phyloP scores from a whole-genome alignment of 176 grass and related monocot genomes.

The Otatea glauca region DNA sequence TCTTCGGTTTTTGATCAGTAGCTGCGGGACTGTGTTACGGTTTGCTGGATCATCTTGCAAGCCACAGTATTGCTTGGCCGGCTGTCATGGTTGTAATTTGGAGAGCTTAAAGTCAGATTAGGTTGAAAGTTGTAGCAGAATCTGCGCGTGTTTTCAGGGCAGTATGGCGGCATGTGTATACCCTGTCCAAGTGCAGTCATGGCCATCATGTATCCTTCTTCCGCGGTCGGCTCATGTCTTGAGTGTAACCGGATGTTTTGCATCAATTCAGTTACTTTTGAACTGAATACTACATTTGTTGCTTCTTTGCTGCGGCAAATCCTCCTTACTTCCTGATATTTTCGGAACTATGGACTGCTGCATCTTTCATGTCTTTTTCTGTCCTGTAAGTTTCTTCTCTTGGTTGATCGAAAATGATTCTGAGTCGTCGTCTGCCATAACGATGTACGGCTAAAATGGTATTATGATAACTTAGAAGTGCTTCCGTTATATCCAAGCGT shows the following conservation, averaged over 20 bases:
- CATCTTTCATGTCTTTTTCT: neutral
- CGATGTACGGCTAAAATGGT: neutral
- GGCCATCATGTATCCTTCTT: constrained; percentile 20
- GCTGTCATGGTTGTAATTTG: constrained; percentile 32
- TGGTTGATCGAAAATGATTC: neutral
- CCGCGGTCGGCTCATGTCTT: constrained; percentile 10
- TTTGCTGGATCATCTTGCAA: constrained; percentile 34
- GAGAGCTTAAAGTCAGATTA: constrained; percentile 27
- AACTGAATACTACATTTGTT: constrained; percentile 20
- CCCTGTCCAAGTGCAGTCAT: constrained; percentile 5
- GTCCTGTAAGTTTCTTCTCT: neutral
- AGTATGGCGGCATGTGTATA: constrained; percentile 12
- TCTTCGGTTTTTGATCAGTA: constrained; percentile 79
- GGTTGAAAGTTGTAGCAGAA: constrained; percentile 31
- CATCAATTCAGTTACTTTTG: constrained; percentile 22
- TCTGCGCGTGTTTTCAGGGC: constrained; percentile 29
- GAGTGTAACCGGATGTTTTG: constrained; percentile 21
- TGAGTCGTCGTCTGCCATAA: neutral
- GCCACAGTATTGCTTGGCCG: constrained; percentile 5
- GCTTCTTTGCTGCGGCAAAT: neutral
- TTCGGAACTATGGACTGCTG: neutral
- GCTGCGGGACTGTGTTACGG: neutral
- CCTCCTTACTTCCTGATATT: neutral
- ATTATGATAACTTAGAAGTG: neutral
- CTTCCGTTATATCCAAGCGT: neutral